Percentiles rank a stretch among this genome's conserved stretches.
Conservation (phyloP, 768 basidiomycete species). For the Artomyces pyxidatus region DNA sequence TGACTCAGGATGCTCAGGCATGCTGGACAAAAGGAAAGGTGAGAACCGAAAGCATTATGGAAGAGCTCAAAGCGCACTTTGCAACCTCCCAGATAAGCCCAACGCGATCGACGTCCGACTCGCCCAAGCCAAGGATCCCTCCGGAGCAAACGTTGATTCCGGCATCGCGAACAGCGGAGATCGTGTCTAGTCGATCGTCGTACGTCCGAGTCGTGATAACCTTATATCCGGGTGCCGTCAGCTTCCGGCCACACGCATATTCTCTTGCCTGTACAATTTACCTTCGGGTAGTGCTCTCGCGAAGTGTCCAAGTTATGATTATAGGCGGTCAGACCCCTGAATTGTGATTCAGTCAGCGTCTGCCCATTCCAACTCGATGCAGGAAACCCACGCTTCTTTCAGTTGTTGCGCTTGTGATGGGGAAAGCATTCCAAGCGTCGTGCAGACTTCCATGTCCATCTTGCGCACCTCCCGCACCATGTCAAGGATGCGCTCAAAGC, state of each 20-base stretch:
- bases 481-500: constrained; percentile 85
- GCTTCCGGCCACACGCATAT: too few relatives aligned
- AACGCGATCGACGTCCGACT: constrained; percentile 82
- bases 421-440: constrained; percentile 93
- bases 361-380: background rate
- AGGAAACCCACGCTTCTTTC: constrained; percentile 74
- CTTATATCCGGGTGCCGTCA: constrained; percentile 36
- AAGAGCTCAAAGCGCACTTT: constrained; percentile 48
- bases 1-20: constrained; percentile 96
- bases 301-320: constrained; percentile 99
- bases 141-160: constrained; percentile 97
- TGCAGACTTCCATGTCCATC: constrained; percentile 99
- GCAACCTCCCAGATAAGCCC: constrained; percentile 92
- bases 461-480: constrained; percentile 89
- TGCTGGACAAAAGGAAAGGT: constrained; percentile 34
- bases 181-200: constrained; percentile 88
- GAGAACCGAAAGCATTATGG: constrained; percentile 3
- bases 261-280: constrained; percentile 21
- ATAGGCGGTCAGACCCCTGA: constrained; percentile 88
- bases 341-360: background rate
- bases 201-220: constrained; percentile 94
- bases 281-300: constrained; percentile 91
- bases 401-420: constrained; percentile 88
- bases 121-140: constrained; percentile 91
- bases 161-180: constrained; percentile 83